These are phyloP conservation scores for Wolfiporia cocos DNA, from an alignment of 1,284 basidiomycete genomes.

Conservation along the genomic window DNA sequence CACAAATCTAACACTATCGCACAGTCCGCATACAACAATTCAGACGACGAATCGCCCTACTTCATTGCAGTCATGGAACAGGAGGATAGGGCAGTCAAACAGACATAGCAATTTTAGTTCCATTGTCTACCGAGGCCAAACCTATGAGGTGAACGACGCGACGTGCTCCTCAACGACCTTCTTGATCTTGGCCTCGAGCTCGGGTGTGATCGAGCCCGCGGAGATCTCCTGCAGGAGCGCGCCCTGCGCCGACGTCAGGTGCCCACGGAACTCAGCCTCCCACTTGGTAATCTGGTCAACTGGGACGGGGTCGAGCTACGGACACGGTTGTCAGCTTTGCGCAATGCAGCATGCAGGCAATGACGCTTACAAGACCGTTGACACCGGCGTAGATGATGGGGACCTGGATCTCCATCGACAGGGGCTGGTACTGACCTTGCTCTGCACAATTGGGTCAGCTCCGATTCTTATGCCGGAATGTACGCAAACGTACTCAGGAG, in stretches of 20 bases:
- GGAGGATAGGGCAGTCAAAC: neutral
- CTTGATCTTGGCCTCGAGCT: slow-evolving; percentile 92
- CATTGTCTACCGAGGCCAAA: slow-evolving; percentile 13
- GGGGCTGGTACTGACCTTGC: slow-evolving; percentile 96
- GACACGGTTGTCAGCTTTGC: slow-evolving; percentile 9
- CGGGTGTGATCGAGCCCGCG: slow-evolving; percentile 79
- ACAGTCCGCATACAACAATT: too few species aligned
- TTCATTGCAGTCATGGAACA: neutral
- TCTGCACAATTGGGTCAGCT: too few species aligned
- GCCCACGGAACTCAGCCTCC: slow-evolving; percentile 87
- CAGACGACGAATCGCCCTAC: neutral
- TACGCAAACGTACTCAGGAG: slow-evolving; percentile 76
- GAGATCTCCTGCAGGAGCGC: slow-evolving; percentile 79
- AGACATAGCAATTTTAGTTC: slow-evolving; percentile 12
- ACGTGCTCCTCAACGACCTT: slow-evolving; percentile 86
- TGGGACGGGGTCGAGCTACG: slow-evolving; percentile 82
- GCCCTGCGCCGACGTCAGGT: slow-evolving; percentile 66
- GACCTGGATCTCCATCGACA: slow-evolving; percentile 93
- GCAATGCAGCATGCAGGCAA: neutral
- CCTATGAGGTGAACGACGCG: slow-evolving; percentile 70
- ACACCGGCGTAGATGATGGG: slow-evolving; percentile 99
- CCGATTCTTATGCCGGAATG: too few species aligned
- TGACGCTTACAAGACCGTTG: slow-evolving; percentile 79
- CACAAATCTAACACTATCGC: too few species aligned
- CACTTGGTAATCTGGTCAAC: slow-evolving; percentile 94